Evolutionary conservation across 352 stramenopile genomes (phyloP), one percentile per base, ranked within the genome.

Genomic region (Pythium myriotylum): DNA sequence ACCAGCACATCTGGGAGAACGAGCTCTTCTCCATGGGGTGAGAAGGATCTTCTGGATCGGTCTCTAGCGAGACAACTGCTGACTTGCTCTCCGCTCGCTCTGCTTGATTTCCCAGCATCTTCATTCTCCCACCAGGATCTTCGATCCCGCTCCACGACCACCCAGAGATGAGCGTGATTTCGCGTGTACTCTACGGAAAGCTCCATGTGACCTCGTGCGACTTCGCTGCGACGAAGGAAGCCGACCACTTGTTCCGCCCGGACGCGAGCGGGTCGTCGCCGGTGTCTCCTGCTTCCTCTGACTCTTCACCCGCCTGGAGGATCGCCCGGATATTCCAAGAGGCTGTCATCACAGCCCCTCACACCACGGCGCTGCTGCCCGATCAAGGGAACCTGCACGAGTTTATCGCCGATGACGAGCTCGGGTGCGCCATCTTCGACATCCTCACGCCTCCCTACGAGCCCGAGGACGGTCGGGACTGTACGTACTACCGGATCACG

Each of bases 381-480:
- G 72, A 87, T 55, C 68, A 62, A 35, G 79, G 82, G 50, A 95
- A 95, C 65, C 57, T 95, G 48, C 86, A 95, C 56, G 73, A 95
- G 57, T 81, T 95, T 26, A 67, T 90, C 17, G 83, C 80, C n/a
- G 84, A 78, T 9, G 70, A 72, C 23, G 73, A 79, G n/a, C 72
- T 85, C 43, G 86, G 86, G 23, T 95, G 86, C 49, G 86, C 86
- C 4, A 88, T 95, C 56, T 84, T 95, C 40, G 86, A 95, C 74
- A 91, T 95, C 54, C 81, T 92, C 49, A 92, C 84, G 20, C 86
- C 86, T n/a, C 86, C 86, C 4, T 95, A 95, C 62, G 79, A 92
- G 47, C 61, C 75, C 6, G 73, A 79, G 13, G 74, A 76, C 22
- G 83, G 76, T 19, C 77, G 83, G 2, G 81, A 92, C 63, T 92